Conservation (phyloP, 1,139 yeast species). For the Geotrichum aggregatum region DNA sequence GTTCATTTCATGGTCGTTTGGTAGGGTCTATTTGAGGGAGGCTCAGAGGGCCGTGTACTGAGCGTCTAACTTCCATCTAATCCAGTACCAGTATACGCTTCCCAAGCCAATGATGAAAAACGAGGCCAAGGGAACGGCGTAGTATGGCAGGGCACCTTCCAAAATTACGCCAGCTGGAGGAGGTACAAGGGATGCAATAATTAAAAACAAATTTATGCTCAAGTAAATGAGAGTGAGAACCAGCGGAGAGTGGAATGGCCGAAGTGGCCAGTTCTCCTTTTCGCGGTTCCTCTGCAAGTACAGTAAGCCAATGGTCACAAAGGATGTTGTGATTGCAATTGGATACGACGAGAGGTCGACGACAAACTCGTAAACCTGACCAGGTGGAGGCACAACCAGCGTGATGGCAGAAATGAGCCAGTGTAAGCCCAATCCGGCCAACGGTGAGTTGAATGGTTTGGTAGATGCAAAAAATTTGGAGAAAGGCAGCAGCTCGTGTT, state of each 20-base stretch:
- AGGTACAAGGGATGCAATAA: constrained; percentile 55
- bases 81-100: constrained; percentile 43
- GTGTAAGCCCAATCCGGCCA: constrained; percentile 51
- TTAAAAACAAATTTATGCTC: constrained; percentile 50
- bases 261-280: constrained; percentile 50
- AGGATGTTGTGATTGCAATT: constrained; percentile 60
- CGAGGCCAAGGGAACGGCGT: constrained; percentile 56
- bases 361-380: constrained; percentile 72
- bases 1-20: neutral
- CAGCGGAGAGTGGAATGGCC: constrained; percentile 32
- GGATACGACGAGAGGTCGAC: constrained; percentile 74
- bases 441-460: constrained; percentile 51
- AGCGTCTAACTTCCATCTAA: neutral
- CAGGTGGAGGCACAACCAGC: constrained; percentile 63
- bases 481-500: constrained; percentile 68
- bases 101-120: constrained; percentile 48
- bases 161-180: constrained; percentile 39
- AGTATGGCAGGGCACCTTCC: constrained; percentile 46
- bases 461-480: constrained; percentile 51
- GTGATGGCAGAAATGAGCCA: constrained; percentile 50
- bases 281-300: constrained; percentile 56
- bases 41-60: neutral
- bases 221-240: constrained; percentile 42
- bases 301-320: constrained; percentile 65
- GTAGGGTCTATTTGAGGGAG: neutral